Conservation (phyloP, 2,329 filamentous ascomycete species). For the Capronia americana region DNA sequence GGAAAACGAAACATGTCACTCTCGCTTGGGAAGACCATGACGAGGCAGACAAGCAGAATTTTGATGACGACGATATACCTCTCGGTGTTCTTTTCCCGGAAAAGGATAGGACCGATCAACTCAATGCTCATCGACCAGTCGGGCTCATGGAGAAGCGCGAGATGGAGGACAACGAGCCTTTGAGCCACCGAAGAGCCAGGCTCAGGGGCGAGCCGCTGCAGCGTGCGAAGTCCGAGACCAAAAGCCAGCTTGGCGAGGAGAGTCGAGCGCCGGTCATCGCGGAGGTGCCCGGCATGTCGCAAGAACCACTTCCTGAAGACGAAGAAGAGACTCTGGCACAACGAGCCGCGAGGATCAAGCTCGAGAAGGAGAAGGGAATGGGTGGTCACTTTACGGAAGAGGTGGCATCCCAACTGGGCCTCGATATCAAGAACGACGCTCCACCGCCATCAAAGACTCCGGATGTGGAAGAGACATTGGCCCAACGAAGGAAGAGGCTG, state of each 20-base stretch:
- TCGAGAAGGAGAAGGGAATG: constrained; percentile 43
- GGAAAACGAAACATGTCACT: constrained; percentile 77
- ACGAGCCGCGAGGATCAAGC: constrained; percentile 50
- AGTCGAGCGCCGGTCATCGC: constrained; percentile 43
- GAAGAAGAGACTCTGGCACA: constrained; percentile 56
- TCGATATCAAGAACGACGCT: constrained; percentile 36
- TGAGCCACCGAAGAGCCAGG: constrained; percentile 77
- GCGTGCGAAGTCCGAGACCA: constrained; percentile 42
- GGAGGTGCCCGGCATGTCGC: constrained; percentile 39
- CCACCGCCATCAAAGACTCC: constrained; percentile 37
- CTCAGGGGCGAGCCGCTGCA: constrained; percentile 66
- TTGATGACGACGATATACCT: constrained; percentile 83
- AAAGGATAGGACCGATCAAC: constrained; percentile 46
- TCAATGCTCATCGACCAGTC: constrained; percentile 46
- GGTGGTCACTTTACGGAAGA: constrained; percentile 52
- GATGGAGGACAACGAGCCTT: constrained; percentile 89
- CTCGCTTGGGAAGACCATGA: constrained; percentile 85
- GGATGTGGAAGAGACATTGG: constrained; percentile 54
- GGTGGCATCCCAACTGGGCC: constrained; percentile 51
- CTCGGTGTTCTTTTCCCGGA: constrained; percentile 77
- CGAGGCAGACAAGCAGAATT: constrained; percentile 57
- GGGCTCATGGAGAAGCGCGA: constrained; percentile 71
- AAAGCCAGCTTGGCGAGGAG: constrained; percentile 23
- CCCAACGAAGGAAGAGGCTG: constrained; percentile 53
- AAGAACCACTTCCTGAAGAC: constrained; percentile 40